phyloP scores from a whole-genome alignment of 495 filamentous ascomycete genomes.

The Penicillium dipodomyicola region DNA sequence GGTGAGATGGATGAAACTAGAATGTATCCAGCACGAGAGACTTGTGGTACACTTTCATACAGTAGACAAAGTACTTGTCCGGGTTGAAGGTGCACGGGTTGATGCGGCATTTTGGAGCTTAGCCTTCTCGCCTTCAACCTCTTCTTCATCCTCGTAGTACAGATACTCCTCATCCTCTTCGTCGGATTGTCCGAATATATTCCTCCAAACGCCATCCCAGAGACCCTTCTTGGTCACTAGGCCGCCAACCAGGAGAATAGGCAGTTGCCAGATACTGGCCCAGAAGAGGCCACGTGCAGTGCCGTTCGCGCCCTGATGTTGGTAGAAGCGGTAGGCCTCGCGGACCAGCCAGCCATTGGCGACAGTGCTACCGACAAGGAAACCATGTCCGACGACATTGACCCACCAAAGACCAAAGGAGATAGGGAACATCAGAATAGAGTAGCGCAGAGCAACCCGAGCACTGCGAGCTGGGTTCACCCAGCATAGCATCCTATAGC shows the following conservation, averaged over 20 bases:
- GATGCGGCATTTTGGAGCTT: neutral
- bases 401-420: conserved; percentile 77
- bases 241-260: conserved; percentile 84
- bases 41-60: conserved; percentile 1
- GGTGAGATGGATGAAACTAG: conserved; percentile 5
- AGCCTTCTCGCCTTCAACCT: conserved; percentile 13
- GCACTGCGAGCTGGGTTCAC: conserved; percentile 79
- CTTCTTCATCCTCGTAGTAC: conserved; percentile 42
- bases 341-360: conserved; percentile 85
- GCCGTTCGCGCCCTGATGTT: conserved; percentile 71
- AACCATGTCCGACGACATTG: conserved; percentile 84
- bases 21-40: neutral
- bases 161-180: conserved; percentile 42
- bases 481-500: conserved; percentile 90
- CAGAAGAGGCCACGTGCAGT: conserved; percentile 87
- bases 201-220: conserved; percentile 80
- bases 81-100: conserved; percentile 8
- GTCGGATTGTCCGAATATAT: conserved; percentile 54
- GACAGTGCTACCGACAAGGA: conserved; percentile 73
- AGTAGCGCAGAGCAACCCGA: conserved; percentile 83
- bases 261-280: conserved; percentile 97
- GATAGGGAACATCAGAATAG: conserved; percentile 82
- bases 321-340: conserved; percentile 82
- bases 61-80: conserved; percentile 18
- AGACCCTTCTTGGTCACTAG: conserved; percentile 94